phyloP scores from a whole-genome alignment of 257 asterid species.

The Nicotiana noctiflora region DNA sequence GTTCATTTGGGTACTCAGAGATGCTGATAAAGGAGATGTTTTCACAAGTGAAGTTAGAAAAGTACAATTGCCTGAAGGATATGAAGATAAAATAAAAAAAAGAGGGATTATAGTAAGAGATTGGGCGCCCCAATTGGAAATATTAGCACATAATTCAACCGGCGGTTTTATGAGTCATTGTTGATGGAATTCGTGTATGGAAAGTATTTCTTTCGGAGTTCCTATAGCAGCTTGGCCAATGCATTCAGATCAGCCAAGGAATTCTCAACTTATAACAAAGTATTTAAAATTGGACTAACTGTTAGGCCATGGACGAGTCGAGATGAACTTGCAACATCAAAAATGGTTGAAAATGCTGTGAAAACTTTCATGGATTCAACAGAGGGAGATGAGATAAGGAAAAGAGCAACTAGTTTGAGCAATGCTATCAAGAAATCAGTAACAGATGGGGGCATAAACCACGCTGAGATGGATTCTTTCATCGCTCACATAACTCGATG shows the following conservation, averaged over 20 bases:
- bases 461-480: no score
- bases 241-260: slow-evolving; percentile 33
- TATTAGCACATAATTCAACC: slow-evolving; percentile 25
- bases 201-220: slow-evolving; percentile 46
- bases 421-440: no score
- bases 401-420: no score
- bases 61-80: slow-evolving; percentile 21
- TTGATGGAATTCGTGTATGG: no score
- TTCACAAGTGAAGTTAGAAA: neutral
- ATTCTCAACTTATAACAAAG: slow-evolving; percentile 17
- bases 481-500: no score
- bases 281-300: slow-evolving; percentile 29
- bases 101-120: slow-evolving; percentile 26
- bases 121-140: slow-evolving; percentile 54
- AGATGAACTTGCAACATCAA: slow-evolving; percentile 15
- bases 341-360: no score
- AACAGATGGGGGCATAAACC: no score
- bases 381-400: no score
- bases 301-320: slow-evolving; percentile 9
- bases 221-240: slow-evolving; percentile 62
- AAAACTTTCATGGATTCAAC: no score
- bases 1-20: slow-evolving; percentile 24
- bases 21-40: slow-evolving; percentile 9
- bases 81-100: slow-evolving; percentile 18
- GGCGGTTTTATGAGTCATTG: no score